Evolutionary conservation across 176 grass and related monocot genomes (phyloP), one percentile per base, ranked within the genome.

Genomic region (sorghum (Sorghum bicolor)): DNA sequence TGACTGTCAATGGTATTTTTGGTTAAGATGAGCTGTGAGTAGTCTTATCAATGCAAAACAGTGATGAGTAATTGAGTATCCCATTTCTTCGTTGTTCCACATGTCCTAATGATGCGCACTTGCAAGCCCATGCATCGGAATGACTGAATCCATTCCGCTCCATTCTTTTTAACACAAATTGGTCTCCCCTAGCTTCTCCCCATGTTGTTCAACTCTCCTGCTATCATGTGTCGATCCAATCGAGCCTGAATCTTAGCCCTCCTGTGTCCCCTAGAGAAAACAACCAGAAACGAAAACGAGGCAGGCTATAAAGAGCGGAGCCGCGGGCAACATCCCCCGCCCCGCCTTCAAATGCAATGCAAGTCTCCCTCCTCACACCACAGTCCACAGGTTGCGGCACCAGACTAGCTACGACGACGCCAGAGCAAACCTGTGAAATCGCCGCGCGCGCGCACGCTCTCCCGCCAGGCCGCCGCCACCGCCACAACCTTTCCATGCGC

Each of bases 221-320:
- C 37, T 28, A 24, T 25, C 69, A 72, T 40, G 16, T 10, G 26
- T 80, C 8, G 13, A 66, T 86, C 64, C 68, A 66, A 64, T 81
- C 77, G 85, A 81, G 85, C 85, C 84, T 74, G 84, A 78, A 84
- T 88, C 81, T 84, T 16, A 79, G 87, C 75, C 2, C 3, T 20
- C 25, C 50, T 70, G 22, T 77, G 71, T 32, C 62, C 72, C 41
- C 44, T 67, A n/a, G 57, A n/a, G 57, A 4, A 60, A 24, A 25
- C 57, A 25, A 60, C n/a, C 1, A 60, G 57, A 60, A 53, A 40
- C 5, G 34, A 32, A 2, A 19, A 17, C 19, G 50, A 53, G 50
- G 19, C n/a, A 60, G 53, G 8, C 32, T 82, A 82, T 63, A 77
- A 71, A 64, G 63, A 16, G 20, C 41, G 43, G 57, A 24, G 57